Evolutionary conservation across 2,329 filamentous ascomycete genomes (phyloP).

Genomic region (Periconia sp.): DNA sequence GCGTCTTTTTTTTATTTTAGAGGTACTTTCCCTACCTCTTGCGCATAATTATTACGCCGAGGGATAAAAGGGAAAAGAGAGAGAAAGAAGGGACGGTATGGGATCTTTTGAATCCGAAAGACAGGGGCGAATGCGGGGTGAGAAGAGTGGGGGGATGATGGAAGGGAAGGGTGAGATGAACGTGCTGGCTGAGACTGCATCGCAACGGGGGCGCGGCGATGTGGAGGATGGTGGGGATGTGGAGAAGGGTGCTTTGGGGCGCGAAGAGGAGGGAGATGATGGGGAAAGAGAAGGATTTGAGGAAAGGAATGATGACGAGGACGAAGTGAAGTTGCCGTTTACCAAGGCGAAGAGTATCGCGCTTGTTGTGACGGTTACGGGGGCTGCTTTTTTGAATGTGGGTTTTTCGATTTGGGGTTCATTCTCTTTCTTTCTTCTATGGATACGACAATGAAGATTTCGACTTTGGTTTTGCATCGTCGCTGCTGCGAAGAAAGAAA

Average conservation of each 20-base stretch:
- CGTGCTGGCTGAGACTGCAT: background rate
- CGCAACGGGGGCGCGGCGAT: no score
- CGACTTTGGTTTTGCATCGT: background rate
- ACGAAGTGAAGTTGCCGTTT: constrained; percentile 21
- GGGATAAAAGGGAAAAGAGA: no score
- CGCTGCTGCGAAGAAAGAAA: background rate
- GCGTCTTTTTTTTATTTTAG: no score
- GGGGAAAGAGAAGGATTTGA: background rate
- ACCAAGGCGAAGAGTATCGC: constrained; percentile 34
- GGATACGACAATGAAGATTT: background rate
- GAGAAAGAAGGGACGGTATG: no score
- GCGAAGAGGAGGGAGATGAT: no score
- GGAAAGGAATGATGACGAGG: constrained; percentile 3
- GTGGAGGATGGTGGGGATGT: no score
- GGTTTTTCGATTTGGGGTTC: constrained; percentile 6
- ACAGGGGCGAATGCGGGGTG: no score
- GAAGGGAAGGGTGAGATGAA: background rate
- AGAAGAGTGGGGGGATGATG: background rate
- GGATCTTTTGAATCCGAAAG: no score
- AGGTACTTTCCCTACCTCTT: no score
- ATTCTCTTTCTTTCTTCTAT: background rate
- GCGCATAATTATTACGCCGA: no score
- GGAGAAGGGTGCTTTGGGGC: no score
- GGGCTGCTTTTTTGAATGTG: constrained; percentile 37
- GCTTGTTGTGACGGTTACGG: constrained; percentile 28